Base-by-base conservation (phyloP, 2,329 filamentous ascomycete species). In the Malbranchea zuffiana region DNA sequence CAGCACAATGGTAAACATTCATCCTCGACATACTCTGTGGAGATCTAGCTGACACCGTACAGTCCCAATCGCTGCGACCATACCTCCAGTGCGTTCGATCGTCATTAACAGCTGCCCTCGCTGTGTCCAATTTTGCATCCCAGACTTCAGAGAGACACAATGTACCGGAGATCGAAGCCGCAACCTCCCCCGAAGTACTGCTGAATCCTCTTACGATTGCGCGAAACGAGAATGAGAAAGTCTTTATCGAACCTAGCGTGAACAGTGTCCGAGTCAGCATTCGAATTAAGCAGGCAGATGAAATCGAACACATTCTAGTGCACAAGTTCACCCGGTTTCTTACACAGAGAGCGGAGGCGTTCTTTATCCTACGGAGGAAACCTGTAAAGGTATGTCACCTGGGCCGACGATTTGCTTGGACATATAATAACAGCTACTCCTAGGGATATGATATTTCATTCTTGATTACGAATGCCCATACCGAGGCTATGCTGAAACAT, bases 381-480 rank as follows among this genome's bases (percentile, higher is more conserved):
- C 82, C 90, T 13, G 83, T 98, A 53, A 87, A 90, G 74, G 85
- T 92, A 60, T 37, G 68, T 51, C 24, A 31, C 6, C 13, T 13
- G 10, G 7, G n/a, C 11, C 3, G 21, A 25, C n/a, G 5, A 17
- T 17, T n/a, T 20, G 20, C n/a, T 11, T 15, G 16, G 8, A 21
- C 5, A 10, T 29, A 7, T 2, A 16, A 16, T n/a, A 18, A 12
- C 20, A 29, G 37, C 32, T 40, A 18, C 21, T 42, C 46, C 80
- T 46, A 88, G 84, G 90, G 88, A 50, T 98, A 98, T 61, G 90
- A 98, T 53, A 98, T 98, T 51, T 95, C 87, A 5, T 98, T 98
- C 69, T 62, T 98, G 55, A 93, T 98, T 56, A 98, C 90, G 31
- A 98, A 98, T 66, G 92, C 90, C 69, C 90, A 98, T 55, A 96